These are phyloP conservation scores for Maudiozyma serrabonitensis DNA, from an alignment of 805 yeast species.

Conservation along the genomic window DNA sequence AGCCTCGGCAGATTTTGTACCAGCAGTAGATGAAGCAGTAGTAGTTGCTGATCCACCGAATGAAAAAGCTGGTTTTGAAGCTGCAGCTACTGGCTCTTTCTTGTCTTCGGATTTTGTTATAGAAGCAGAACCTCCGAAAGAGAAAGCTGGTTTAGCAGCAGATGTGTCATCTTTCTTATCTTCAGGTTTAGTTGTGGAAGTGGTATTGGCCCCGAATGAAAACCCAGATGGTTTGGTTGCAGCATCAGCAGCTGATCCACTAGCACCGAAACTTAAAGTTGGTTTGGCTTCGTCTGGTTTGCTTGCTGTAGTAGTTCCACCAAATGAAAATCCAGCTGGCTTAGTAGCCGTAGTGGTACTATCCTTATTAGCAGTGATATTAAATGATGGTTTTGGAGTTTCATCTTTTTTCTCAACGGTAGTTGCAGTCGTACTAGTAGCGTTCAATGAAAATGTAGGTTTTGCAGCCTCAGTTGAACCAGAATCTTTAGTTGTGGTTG, in stretches of 20 bases:
- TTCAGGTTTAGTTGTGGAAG: background rate
- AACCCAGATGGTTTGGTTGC: conserved; percentile 4
- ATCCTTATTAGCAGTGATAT: conserved; percentile 9
- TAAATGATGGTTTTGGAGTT: conserved; percentile 8
- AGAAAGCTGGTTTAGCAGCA: conserved; percentile 5
- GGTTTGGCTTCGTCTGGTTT: conserved; percentile 10
- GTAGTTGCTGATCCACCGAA: conserved; percentile 10
- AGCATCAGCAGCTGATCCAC: background rate
- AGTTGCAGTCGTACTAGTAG: background rate
- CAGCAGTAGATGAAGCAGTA: conserved; percentile 3
- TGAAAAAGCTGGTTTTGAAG: conserved; percentile 15
- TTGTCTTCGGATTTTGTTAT: background rate
- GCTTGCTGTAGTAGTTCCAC: conserved; percentile 2
- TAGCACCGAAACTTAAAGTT: background rate
- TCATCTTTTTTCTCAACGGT: background rate
- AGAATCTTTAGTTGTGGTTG: background rate
- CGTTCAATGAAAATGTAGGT: conserved; percentile 16
- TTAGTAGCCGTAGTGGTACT: conserved; percentile 1
- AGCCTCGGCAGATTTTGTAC: conserved; percentile 1
- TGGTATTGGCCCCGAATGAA: conserved; percentile 8
- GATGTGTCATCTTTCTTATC: conserved; percentile 1
- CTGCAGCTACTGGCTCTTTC: background rate
- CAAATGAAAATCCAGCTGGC: conserved; percentile 8
- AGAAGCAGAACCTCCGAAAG: conserved; percentile 7
- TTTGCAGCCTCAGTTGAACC: conserved; percentile 1